Evolutionary conservation across 192 early-diverging fungal species (phyloP), one percentile per base, ranked within the genome.

Genomic region (Coemansia sp.): DNA sequence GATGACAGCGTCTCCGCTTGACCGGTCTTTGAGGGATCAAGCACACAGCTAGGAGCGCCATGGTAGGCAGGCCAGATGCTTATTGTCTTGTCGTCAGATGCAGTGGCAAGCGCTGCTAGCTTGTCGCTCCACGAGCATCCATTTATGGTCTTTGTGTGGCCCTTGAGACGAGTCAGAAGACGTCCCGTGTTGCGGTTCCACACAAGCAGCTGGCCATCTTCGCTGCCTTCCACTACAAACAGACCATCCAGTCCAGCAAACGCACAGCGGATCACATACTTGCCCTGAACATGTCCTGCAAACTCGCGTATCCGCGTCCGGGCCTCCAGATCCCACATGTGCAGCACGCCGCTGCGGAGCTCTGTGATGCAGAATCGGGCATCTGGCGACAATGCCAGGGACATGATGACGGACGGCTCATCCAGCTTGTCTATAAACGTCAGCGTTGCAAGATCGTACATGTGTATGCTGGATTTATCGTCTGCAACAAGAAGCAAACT

Each of bases 141-240:
- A 16, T 75, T 79, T 62, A 79, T 73, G 14, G 72, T 74, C 53
- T 72, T 69, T 48, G 67, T 61, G n/a, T 83, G 81, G 50, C 74
- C 67, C 49, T 71, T 65, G 12, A 83, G 64, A 38, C 70, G 76
- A 7, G 67, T 73, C 51, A 83, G 55, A 19, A 70, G 58, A 39
- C 60, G 57, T 1, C 81, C 81, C 10, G 76, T 72, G 46, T 72
- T 63, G 49, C 76, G 64, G 66, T 72, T 83, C 81, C 81, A 83
- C 42, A 83, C 74, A 73, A 65, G 72, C 51, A 79, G 42, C 42
- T 64, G 49, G 16, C 81, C 76, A 43, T 78, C 93, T 85, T 97
- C 94, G 77, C 95, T 98, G n/a, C 97, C 97, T 65, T 91, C 91
- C 1, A 92, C 70, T 17, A 99, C 87, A 69, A 97, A 94, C 42